Evolutionary conservation across 345 rosid species (phyloP), one percentile per base, ranked within the genome.

Genomic region (Rhodomyrtus tomentosa): DNA sequence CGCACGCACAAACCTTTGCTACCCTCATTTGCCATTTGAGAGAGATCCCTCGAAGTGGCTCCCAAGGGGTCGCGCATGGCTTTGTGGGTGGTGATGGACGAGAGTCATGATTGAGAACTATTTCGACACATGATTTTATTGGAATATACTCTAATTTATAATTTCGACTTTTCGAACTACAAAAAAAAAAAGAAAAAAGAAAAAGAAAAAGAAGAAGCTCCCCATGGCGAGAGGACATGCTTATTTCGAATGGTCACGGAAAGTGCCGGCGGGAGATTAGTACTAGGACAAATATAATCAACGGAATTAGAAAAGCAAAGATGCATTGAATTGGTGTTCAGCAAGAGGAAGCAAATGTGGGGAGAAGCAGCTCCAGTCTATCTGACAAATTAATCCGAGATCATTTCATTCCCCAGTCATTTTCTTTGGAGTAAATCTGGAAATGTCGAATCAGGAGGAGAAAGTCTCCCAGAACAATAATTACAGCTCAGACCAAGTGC

Each of bases 1-100:
- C 50, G 10, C 50, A 48, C 50, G 7, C 40, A 38, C 40, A 38
- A 4, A 18, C 32, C 24, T 68, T 68, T 13, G 38, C 24, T 68
- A 2, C 25, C 22, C 13, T 68, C 14, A 68, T 68, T 4, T 20
- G 20, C 53, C 53, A 51, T 50, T 14, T 50, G 10, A 7, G 45
- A 32, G 42, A 68, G 45, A 36, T 2, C 24, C 1, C 76, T 3
- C 36, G 5, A 0, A 18, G 0, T 2, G 76, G 76, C 38, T 68
- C 42, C 16, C 2, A 62, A 29, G 18, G 18, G 74, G 74, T 16
- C 2, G 11, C 3, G 25, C n/a, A 4, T 5, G 5, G 22, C n/a
- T 54, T 54, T 3, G 21, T 59, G 0, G 3, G 2, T 2, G 1
- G 0, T 59, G 16, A 0, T 59, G 16, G 10, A 0, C 0, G 10